Percentiles rank a stretch among this genome's conserved stretches.
These are phyloP conservation scores for Xylaria acuta DNA, from an alignment of 495 filamentous ascomycete genomes.

Conservation along the genomic window DNA sequence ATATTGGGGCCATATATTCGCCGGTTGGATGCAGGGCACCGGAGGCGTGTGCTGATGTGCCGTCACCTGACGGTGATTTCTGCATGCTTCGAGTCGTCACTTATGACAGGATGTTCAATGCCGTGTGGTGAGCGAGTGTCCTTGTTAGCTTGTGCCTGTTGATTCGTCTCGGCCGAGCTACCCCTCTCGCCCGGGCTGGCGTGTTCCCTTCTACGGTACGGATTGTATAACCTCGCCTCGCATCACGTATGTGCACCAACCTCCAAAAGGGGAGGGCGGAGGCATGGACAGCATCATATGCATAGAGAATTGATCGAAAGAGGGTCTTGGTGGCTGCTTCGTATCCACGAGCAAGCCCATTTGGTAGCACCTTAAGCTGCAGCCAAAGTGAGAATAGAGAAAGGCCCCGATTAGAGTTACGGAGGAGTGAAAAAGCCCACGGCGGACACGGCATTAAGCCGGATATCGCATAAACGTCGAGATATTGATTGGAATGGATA, in stretches of 20 bases:
- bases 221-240: conserved; percentile 16
- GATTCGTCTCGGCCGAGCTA: conserved; percentile 22
- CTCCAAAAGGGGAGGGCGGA: conserved; percentile 6
- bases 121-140: conserved; percentile 11
- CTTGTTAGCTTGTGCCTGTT: conserved; percentile 5
- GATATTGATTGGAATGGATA: conserved; percentile 16
- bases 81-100: conserved; percentile 16
- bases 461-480: conserved; percentile 6
- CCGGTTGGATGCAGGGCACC: conserved; percentile 14
- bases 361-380: conserved; percentile 7
- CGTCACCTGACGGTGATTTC: conserved; percentile 21
- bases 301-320: conserved; percentile 2
- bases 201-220: not conserved
- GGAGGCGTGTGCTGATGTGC: conserved; percentile 14
- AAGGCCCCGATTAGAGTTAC: not conserved
- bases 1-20: conserved; percentile 2
- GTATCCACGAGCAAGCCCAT: conserved; percentile 10
- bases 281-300: not conserved
- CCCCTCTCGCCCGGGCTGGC: conserved; percentile 8
- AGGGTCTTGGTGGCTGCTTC: not conserved
- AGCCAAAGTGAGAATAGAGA: conserved; percentile 5
- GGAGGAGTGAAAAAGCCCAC: conserved; percentile 11
- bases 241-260: conserved; percentile 1
- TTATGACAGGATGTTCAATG: conserved; percentile 18
- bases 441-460: conserved; percentile 20